Conservation (phyloP, 805 yeast species). For the Ogataea trehaloabstinens region DNA sequence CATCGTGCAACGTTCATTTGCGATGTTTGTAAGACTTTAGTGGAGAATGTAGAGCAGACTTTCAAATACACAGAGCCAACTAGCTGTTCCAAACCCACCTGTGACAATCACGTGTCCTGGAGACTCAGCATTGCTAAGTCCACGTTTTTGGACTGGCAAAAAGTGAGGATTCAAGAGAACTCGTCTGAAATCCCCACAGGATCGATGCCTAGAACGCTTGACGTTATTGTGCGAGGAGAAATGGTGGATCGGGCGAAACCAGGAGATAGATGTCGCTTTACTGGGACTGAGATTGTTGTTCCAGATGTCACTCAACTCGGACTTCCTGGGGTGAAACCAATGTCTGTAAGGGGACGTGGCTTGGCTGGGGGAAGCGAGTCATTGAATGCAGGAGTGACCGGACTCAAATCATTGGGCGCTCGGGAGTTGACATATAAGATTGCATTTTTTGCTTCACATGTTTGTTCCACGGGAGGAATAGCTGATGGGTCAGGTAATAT, state of each 20-base stretch:
- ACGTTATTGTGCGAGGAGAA: constrained; percentile 89
- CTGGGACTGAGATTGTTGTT: constrained; percentile 91
- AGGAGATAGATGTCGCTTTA: constrained; percentile 91
- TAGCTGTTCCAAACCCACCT: constrained; percentile 81
- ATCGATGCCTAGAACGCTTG: constrained; percentile 96
- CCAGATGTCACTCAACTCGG: constrained; percentile 95
- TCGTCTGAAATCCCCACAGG: constrained; percentile 97
- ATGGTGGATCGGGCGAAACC: constrained; percentile 95
- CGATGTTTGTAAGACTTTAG: constrained; percentile 79
- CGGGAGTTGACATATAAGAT: constrained; percentile 90
- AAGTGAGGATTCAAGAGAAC: constrained; percentile 91
- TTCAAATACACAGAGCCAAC: constrained; percentile 95
- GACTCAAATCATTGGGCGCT: constrained; percentile 86
- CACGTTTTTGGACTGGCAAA: constrained; percentile 94
- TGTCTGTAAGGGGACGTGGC: constrained; percentile 60
- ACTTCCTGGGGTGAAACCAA: constrained; percentile 91
- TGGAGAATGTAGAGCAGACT: constrained; percentile 88
- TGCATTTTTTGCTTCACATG: constrained; percentile 91
- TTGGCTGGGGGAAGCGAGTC: constrained; percentile 59
- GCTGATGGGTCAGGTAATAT: not conserved
- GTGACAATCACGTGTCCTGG: constrained; percentile 86
- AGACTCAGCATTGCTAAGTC: constrained; percentile 79
- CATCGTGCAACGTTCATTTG: constrained; percentile 85
- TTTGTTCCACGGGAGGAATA: constrained; percentile 55
- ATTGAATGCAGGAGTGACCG: constrained; percentile 80